Evolutionary conservation across 768 basidiomycete species (phyloP).

Genomic region (Dictyophora rubrovolvata): DNA sequence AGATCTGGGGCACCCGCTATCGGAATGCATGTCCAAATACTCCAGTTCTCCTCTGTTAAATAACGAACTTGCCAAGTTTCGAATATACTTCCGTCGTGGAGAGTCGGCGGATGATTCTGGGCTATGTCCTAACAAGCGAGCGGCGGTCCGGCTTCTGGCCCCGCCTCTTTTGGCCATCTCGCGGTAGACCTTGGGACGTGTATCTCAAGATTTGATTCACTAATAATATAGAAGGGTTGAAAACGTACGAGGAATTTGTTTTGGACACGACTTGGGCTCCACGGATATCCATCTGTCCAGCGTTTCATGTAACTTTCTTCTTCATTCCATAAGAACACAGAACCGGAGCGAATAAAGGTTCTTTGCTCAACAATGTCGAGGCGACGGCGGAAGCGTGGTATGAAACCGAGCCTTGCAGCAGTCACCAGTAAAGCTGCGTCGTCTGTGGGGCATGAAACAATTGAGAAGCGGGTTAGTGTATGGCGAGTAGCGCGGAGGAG

Average conservation of each 20-base stretch:
- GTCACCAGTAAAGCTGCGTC: conserved; percentile 78
- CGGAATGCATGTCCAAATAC: neutral
- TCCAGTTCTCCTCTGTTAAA: conserved; percentile 14
- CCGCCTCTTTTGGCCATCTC: conserved; percentile 63
- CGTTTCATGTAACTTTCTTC: conserved; percentile 82
- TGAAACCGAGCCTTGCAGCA: conserved; percentile 67
- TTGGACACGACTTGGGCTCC: conserved; percentile 78
- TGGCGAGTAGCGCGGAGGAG: neutral
- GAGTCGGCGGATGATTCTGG: conserved; percentile 30
- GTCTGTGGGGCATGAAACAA: conserved; percentile 38
- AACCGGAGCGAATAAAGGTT: conserved; percentile 38
- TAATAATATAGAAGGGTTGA: neutral
- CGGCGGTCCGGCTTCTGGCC: conserved; percentile 27
- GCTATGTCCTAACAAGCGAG: neutral
- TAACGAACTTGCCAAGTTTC: conserved; percentile 1
- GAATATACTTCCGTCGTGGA: conserved; percentile 15
- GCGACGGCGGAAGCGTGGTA: conserved; percentile 74
- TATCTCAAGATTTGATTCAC: conserved; percentile 3
- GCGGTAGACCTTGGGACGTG: conserved; percentile 54
- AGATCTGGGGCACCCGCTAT: conserved; percentile 2
- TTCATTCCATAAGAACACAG: conserved; percentile 72
- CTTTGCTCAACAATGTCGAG: conserved; percentile 73
- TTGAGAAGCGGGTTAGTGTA: neutral
- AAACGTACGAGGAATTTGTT: conserved; percentile 68
- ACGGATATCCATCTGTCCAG: conserved; percentile 73